Evolutionary conservation across 1,139 yeast species (phyloP), one percentile per base, ranked within the genome.

Genomic region (Zygosaccharomyces pseudobailii): DNA sequence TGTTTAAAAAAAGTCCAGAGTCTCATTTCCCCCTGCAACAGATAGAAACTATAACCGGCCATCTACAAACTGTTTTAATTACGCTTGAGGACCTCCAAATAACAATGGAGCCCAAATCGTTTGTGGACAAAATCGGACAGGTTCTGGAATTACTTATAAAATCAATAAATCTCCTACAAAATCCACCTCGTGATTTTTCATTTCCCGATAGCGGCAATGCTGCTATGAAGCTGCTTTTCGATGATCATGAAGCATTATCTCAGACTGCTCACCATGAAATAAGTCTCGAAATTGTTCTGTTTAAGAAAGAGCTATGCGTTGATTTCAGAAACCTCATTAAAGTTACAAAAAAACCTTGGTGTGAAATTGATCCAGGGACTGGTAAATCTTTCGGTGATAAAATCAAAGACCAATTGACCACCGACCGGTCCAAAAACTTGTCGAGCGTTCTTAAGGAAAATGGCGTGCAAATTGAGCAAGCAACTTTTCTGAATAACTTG

Each of bases 311-410:
- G 45, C 47, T 64, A 6, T 55, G 60, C 41, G 52, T 64, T 21
- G 67, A 64, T 27, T 52, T 63, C 33, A 52, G 66, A 37, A 61
- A 62, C 45, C 46, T 64, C 32, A 44, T 36, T 5, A 61, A 59
- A 48, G 58, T 62, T n/a, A 52, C 55, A 5, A 68, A 66, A 47
- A 56, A 54, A 33, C 74, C 74, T 5, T 70, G 73, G 73, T 55
- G 63, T 42, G 49, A 55, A 6, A 55, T 68, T 5, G 65, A 68
- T 46, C 35, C 50, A 0, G 33, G 33, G 2, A 60, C 63, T 3
- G 71, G 71, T 1, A 59, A 57, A 42, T 66, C 71, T 4, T 55
- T 59, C 35, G 53, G 58, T 6, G 69, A 65, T 45, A 51, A 44
- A 24, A 50, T 64, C 10, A 59, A 56, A 43, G 61, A 62, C 27